Conservation (phyloP, 495 filamentous ascomycete species). For the Aspergillus indologenus region DNA sequence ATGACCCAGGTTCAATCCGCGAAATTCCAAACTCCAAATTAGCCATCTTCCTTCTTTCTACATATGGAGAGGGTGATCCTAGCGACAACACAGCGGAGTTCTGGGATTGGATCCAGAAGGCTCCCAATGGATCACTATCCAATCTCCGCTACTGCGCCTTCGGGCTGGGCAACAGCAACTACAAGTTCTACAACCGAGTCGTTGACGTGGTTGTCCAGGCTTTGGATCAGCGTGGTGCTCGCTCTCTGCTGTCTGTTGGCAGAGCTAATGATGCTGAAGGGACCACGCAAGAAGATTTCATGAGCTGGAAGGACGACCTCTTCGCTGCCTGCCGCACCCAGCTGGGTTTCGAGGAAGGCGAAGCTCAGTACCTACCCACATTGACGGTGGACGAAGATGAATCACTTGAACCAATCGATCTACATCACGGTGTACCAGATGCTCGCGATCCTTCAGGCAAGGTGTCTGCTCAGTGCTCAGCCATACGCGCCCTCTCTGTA, state of each 20-base stretch:
- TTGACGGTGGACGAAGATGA: constrained; percentile 37
- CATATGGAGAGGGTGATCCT: constrained; percentile 56
- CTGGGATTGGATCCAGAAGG: constrained; percentile 42
- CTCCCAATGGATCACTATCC: constrained; percentile 24
- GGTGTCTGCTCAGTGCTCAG: constrained; percentile 25
- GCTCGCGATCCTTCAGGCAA: constrained; percentile 23
- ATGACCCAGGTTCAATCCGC: constrained; percentile 41
- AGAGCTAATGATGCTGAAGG: constrained; percentile 48
- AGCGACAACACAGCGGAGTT: constrained; percentile 49
- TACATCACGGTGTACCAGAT: constrained; percentile 40
- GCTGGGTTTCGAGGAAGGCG: constrained; percentile 37
- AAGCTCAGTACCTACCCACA: constrained; percentile 40
- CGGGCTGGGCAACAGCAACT: constrained; percentile 50
- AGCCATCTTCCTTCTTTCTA: constrained; percentile 51
- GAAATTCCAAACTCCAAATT: constrained; percentile 39
- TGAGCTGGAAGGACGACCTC: constrained; percentile 47
- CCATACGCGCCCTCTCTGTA: constrained; percentile 33
- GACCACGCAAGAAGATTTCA: constrained; percentile 50
- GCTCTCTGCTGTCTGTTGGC: constrained; percentile 34
- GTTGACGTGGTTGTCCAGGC: constrained; percentile 38
- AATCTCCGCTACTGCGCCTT: constrained; percentile 44
- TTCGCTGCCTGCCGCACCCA: constrained; percentile 35
- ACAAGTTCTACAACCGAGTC: constrained; percentile 51
- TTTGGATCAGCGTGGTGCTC: constrained; percentile 38
- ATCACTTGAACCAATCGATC: constrained; percentile 36